Evolutionary conservation across 495 filamentous ascomycete genomes (phyloP), one percentile per base, ranked within the genome.

Genomic region (Penicillium dipodomyicola): DNA sequence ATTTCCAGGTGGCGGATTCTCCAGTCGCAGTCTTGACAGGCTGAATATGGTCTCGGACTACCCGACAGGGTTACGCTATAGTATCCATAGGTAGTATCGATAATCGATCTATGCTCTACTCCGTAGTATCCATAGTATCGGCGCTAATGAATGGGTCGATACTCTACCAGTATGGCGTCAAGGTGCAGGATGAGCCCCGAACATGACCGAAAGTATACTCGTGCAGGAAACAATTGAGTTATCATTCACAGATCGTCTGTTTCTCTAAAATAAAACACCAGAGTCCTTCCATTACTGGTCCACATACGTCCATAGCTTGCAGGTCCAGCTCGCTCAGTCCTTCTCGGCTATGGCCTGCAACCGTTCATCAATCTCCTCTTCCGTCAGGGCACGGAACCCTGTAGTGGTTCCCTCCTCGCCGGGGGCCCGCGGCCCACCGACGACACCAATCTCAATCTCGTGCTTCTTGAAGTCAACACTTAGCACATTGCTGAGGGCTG

Each of bases 391-490:
- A 65, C 92, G 84, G 81, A 98, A 98, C 61, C 74, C 81, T 49
- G 86, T 72, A 68, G 89, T 82, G 47, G 84, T 85, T 42, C 89
- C 88, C 65, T 93, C 88, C 74, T 89, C 80, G 65, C 91, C 92
- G 65, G 92, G 91, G 42, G 75, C 69, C 57, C 80, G 77, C 33
- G 91, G 89, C 27, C 89, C 92, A 59, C 94, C 94, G 17, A 96
- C 94, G 66, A 98, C 89, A 62, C 95, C 94, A 69, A 98, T 88
- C 79, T 98, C 94, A 67, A 98, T 85, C 80, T 98, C 94, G 68
- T 88, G 87, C 80, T 97, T 97, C 86, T 98, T 98, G 81, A 98
- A 98, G 75, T 98, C 94, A 64, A 97, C 95, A 70, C 91, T 96
- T 52, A 98, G 83, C 50, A 98, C 92, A 50, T 87, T 94, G 82